Evolutionary conservation across 2,329 filamentous ascomycete species (phyloP), one percentile per base, ranked within the genome.

Genomic region (Pseudocercospora cruenta): DNA sequence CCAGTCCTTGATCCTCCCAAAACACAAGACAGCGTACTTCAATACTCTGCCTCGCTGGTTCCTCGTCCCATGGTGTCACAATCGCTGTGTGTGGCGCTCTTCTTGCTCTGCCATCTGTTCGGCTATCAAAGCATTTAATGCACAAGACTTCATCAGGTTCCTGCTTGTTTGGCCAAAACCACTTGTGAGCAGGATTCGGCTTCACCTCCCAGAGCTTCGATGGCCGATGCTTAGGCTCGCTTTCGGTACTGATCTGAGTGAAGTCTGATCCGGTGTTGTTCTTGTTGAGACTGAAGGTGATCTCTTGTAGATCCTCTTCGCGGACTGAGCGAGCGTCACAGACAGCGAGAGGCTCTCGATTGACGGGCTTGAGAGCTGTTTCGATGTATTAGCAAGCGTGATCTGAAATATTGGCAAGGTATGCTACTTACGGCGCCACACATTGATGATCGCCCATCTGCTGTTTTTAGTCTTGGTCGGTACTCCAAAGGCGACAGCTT

Each of bases 391-490:
- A 45, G 19, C 14, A 45, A 1, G 39, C 14, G 12, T 19, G 39
- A 9, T 16, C 39, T 45, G 39, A 31, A 6, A 5, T 7, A 31
- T 31, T 31, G 4, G 8, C 4, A 31, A 31, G 28, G 28, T 31
- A 9, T 45, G 14, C 19, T 19, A 45, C 39, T 45, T 9, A 45
- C 39, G 39, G 6, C 58, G 58, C 58, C 58, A 61, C 33, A 61
- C 28, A 28, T 61, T 61, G 58, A 61, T 49, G 43, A 61, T 61
- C 6, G 58, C 58, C 58, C 58, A 61, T n/a, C 58, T 28, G 19
- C 58, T 14, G 19, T 28, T 61, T 26, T 61, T 61, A 6, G 43
- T 21, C 58, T 51, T 61, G 28, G 51, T 24, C 3, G 3, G 14
- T 5, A 45, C 19, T 16, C 19, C 39, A 5, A 19, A 16, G 4